phyloP scores from a whole-genome alignment of 192 early-diverging fungal species.

The Entomortierella parvispora region DNA sequence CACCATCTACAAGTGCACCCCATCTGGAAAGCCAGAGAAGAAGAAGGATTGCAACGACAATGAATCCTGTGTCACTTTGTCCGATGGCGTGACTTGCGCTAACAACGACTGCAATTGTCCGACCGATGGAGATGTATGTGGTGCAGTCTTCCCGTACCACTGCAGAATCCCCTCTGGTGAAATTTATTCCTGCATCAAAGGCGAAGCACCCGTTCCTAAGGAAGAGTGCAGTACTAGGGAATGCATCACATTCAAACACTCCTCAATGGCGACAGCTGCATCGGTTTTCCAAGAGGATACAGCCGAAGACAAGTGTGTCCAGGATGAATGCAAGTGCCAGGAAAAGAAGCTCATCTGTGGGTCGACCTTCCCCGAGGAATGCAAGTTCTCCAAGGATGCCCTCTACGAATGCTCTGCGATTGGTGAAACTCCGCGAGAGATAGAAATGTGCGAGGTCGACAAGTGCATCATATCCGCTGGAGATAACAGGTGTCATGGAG shows the following conservation, averaged over 20 bases:
- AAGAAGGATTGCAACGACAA: too few relatives aligned
- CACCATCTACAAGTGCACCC: too few relatives aligned
- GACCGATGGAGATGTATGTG: too few relatives aligned
- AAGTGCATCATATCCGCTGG: background rate
- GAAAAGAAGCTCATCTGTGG: background rate
- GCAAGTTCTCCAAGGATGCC: conserved; percentile 2
- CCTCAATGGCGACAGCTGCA: background rate
- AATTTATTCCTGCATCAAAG: too few relatives aligned
- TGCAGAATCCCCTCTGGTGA: too few relatives aligned
- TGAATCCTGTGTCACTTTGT: too few relatives aligned
- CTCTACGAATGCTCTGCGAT: background rate
- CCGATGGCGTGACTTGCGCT: too few relatives aligned
- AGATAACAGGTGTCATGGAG: background rate
- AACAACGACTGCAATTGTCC: too few relatives aligned
- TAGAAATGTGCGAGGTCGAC: background rate
- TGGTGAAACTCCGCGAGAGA: background rate
- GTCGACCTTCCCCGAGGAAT: conserved; percentile 2
- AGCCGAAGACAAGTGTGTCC: conserved; percentile 1
- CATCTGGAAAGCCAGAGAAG: too few relatives aligned
- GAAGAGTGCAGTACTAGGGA: background rate
- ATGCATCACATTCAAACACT: background rate
- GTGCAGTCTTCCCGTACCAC: too few relatives aligned
- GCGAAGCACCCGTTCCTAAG: background rate
- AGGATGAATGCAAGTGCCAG: conserved; percentile 13
- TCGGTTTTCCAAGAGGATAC: background rate